Conservation (phyloP, 345 rosid genomes). For the Dipteronia sinensis region DNA sequence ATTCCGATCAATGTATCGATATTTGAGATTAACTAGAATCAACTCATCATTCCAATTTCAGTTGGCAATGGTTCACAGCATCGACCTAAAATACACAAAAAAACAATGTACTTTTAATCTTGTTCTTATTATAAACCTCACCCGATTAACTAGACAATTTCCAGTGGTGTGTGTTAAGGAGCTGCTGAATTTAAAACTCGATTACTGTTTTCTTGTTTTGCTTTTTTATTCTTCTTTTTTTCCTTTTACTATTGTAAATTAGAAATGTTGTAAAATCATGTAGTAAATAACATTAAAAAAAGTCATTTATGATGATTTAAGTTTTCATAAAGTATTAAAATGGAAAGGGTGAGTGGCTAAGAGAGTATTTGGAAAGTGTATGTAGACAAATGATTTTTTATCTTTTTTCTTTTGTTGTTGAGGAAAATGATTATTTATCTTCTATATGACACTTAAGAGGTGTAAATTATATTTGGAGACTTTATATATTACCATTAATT, state of each 20-base stretch:
- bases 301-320: no score
- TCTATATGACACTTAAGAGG: no score
- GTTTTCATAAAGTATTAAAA: no score
- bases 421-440: no score
- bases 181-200: neutral
- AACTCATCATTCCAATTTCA: neutral
- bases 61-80: neutral
- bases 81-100: neutral
- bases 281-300: no score
- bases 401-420: no score
- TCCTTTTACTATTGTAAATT: neutral
- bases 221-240: neutral
- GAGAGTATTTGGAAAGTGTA: no score
- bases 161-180: neutral
- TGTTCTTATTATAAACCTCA: neutral
- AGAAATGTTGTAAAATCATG: neutral
- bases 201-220: conserved; percentile 20
- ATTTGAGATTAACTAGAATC: neutral
- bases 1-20: no score
- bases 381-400: no score
- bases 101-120: neutral
- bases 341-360: no score
- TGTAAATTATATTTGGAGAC: no score
- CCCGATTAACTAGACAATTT: neutral
- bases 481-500: no score